Conservation (phyloP, 208 protist species). For the Phytomonas serpens region DNA sequence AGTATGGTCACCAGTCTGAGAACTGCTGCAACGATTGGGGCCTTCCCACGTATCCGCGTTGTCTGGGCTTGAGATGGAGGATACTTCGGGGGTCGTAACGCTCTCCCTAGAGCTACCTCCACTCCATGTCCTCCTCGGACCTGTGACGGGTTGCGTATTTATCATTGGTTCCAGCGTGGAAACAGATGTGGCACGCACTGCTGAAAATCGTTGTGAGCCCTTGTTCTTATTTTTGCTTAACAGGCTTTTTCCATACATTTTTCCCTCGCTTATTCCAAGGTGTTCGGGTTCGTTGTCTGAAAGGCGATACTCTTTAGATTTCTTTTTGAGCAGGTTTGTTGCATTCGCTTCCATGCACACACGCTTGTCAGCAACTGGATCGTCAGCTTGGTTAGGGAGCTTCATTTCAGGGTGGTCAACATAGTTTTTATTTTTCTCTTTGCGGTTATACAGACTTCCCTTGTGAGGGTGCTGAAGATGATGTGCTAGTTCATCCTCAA, state of each 20-base stretch:
- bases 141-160: neutral
- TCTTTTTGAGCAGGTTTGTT: neutral
- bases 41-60: neutral
- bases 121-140: neutral
- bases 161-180: neutral
- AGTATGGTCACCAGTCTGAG: neutral
- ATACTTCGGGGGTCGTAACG: neutral
- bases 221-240: neutral
- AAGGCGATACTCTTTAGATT: neutral
- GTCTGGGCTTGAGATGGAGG: neutral
- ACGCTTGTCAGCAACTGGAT: neutral
- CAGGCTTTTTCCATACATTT: neutral
- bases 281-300: neutral
- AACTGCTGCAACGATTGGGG: neutral
- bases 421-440: neutral
- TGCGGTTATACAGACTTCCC: neutral
- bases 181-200: neutral
- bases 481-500: slow-evolving; percentile 12
- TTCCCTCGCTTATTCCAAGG: neutral
- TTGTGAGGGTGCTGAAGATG: neutral
- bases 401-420: neutral
- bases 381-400: neutral
- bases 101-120: neutral
- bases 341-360: neutral
- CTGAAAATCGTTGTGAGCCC: neutral